phyloP scores from a whole-genome alignment of 257 asterid species.

The Solanum verrucosum region DNA sequence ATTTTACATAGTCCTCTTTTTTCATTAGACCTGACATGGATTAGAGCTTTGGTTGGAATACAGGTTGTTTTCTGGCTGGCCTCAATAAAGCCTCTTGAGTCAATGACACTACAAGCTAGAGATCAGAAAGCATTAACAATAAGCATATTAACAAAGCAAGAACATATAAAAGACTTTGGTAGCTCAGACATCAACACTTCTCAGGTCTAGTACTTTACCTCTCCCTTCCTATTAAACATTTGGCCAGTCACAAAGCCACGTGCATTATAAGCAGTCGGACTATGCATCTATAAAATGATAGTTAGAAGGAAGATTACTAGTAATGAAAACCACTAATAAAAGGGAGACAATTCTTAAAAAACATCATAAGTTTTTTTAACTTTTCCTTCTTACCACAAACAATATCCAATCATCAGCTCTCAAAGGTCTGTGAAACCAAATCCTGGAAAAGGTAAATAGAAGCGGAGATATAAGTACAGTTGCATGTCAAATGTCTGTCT shows the following conservation, averaged over 20 bases:
- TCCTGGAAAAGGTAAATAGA: slow-evolving; percentile 38
- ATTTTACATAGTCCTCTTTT: not conserved
- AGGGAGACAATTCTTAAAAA: not conserved
- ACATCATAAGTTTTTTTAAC: not conserved
- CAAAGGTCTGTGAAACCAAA: slow-evolving; percentile 88
- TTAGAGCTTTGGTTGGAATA: slow-evolving; percentile 44
- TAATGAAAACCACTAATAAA: not conserved
- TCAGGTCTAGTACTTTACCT: slow-evolving; percentile 33
- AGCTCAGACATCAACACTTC: not conserved
- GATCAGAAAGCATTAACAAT: not conserved
- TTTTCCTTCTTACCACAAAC: slow-evolving; percentile 59
- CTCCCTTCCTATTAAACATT: slow-evolving; percentile 77
- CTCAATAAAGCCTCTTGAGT: slow-evolving; percentile 90
- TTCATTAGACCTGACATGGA: not conserved
- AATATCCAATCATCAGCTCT: slow-evolving; percentile 97
- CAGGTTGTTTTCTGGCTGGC: slow-evolving; percentile 19
- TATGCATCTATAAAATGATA: slow-evolving; percentile 37
- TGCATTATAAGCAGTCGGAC: slow-evolving; percentile 66
- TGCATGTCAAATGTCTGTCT: not conserved
- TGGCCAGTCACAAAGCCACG: slow-evolving; percentile 81
- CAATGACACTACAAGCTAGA: slow-evolving; percentile 65
- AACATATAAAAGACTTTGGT: not conserved
- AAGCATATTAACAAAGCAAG: not conserved
- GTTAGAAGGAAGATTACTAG: not conserved
- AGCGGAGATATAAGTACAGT: not conserved